These are phyloP conservation scores for Pilasporangium apinafurcum DNA, from an alignment of 352 stramenopile genomes.

Conservation along the genomic window DNA sequence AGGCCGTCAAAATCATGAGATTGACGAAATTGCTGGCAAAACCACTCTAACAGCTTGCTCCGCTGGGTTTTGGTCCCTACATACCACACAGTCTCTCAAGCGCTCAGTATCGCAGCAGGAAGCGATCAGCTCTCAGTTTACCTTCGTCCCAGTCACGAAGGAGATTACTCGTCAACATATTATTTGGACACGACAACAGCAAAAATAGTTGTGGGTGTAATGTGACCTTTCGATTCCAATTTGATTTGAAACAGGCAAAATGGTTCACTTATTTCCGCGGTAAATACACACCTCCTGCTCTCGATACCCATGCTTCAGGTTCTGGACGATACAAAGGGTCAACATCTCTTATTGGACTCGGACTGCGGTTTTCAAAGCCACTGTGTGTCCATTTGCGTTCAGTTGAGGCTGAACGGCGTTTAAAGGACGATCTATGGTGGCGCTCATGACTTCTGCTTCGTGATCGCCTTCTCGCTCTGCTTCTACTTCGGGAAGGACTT, in stretches of 20 bases:
- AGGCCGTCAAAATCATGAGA: conserved; percentile 10
- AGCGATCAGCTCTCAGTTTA: too few species aligned
- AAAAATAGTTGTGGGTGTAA: neutral
- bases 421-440: conserved; percentile 5
- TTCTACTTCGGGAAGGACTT: conserved; percentile 2
- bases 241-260: conserved; percentile 4
- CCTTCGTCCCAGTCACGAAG: conserved; percentile 70
- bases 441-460: conserved; percentile 15
- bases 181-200: neutral
- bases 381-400: conserved; percentile 63
- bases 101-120: neutral
- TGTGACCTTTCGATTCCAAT: too few species aligned
- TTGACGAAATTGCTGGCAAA: conserved; percentile 21
- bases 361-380: conserved; percentile 66
- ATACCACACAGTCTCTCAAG: neutral
- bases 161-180: conserved; percentile 26
- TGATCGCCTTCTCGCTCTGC: conserved; percentile 9
- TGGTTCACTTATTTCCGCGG: conserved; percentile 20
- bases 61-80: conserved; percentile 41
- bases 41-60: conserved; percentile 50
- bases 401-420: conserved; percentile 17
- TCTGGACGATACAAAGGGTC: conserved; percentile 68
- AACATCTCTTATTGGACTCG: conserved; percentile 49
- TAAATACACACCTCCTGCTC: conserved; percentile 75
- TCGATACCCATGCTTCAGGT: conserved; percentile 64